Conservation (phyloP, 106 monocot species). For the Dioscorea zingiberensis region DNA sequence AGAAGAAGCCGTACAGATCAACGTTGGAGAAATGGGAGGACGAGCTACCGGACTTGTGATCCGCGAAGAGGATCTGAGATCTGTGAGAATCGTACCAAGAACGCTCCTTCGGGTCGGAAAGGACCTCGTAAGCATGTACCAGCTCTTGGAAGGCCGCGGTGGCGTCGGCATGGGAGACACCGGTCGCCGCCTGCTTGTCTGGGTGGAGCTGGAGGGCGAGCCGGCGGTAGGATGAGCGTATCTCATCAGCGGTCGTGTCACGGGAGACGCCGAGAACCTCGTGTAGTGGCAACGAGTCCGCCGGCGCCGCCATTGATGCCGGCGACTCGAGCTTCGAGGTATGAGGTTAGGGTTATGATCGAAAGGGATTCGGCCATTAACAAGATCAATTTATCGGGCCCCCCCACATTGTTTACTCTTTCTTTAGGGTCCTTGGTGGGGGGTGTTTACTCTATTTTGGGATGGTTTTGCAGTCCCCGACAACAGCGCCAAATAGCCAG, state of each 20-base stretch:
- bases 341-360: slow-evolving; percentile 1
- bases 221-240: slow-evolving; percentile 74
- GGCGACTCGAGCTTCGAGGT: neutral
- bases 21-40: slow-evolving; percentile 36
- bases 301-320: slow-evolving; percentile 13
- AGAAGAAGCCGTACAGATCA: slow-evolving; percentile 69
- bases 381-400: too few species aligned
- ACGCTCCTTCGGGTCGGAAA: slow-evolving; percentile 86
- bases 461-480: too few species aligned
- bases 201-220: slow-evolving; percentile 98
- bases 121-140: slow-evolving; percentile 88
- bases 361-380: too few species aligned
- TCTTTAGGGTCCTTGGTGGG: too few species aligned
- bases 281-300: slow-evolving; percentile 89
- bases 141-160: slow-evolving; percentile 95
- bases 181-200: slow-evolving; percentile 60
- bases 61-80: slow-evolving; percentile 93
- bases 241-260: slow-evolving; percentile 58
- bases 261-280: slow-evolving; percentile 70
- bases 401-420: too few species aligned
- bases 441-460: too few species aligned
- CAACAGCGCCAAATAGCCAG: too few species aligned
- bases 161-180: slow-evolving; percentile 23
- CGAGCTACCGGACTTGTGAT: slow-evolving; percentile 6
- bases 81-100: slow-evolving; percentile 92